Evolutionary conservation across 352 stramenopile species (phyloP).

Genomic region (Globisporangium emineosum): DNA sequence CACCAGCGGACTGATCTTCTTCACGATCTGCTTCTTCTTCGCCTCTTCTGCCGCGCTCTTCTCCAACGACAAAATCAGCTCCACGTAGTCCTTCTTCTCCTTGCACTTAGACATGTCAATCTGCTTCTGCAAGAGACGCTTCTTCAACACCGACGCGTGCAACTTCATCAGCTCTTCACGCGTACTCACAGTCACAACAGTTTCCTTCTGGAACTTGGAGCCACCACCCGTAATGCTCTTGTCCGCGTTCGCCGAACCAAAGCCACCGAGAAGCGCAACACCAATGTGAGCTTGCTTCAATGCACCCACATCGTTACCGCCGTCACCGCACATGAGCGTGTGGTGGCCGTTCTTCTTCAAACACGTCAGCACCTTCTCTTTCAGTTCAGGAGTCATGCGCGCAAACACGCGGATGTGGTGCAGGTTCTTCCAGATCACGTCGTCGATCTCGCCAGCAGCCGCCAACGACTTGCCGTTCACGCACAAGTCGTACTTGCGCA

Average conservation of each 20-base stretch:
- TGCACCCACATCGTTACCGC: slow-evolving; percentile 97
- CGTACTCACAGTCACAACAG: slow-evolving; percentile 35
- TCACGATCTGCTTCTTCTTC: slow-evolving; percentile 56
- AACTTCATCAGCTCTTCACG: slow-evolving; percentile 85
- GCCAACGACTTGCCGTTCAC: slow-evolving; percentile 78
- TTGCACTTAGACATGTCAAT: slow-evolving; percentile 65
- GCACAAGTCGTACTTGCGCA: slow-evolving; percentile 85
- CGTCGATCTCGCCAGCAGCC: slow-evolving; percentile 71
- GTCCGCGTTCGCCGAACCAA: slow-evolving; percentile 83
- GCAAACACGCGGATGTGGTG: slow-evolving; percentile 93
- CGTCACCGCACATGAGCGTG: slow-evolving; percentile 98
- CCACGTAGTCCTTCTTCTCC: slow-evolving; percentile 81
- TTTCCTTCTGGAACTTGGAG: slow-evolving; percentile 76
- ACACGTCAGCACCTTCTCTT: slow-evolving; percentile 94
- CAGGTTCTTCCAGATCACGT: slow-evolving; percentile 79
- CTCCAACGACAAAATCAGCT: slow-evolving; percentile 67
- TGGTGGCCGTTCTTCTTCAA: slow-evolving; percentile 92
- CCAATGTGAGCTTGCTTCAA: slow-evolving; percentile 92
- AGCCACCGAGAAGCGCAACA: slow-evolving; percentile 76
- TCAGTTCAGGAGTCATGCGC: slow-evolving; percentile 95
- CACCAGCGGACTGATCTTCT: slow-evolving; percentile 49
- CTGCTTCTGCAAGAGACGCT: slow-evolving; percentile 64
- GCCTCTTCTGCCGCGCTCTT: slow-evolving; percentile 49
- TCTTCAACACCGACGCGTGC: slow-evolving; percentile 81
- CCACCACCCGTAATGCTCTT: slow-evolving; percentile 75